These are phyloP conservation scores for Penicillium soppii DNA, from an alignment of 495 filamentous ascomycete species.

Conservation along the genomic window DNA sequence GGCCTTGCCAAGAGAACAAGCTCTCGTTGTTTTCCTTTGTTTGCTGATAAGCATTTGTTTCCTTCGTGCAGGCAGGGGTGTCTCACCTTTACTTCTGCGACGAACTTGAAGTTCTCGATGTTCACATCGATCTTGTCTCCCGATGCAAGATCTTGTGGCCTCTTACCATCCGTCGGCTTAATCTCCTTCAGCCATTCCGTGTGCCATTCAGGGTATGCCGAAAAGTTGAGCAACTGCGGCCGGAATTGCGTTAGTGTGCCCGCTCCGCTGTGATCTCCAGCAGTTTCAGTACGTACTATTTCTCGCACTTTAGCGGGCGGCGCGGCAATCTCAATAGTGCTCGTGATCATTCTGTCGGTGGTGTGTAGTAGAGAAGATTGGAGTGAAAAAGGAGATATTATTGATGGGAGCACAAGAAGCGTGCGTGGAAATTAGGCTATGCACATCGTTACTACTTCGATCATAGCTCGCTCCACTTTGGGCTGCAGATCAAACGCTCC, in stretches of 20 bases:
- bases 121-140: constrained; percentile 25
- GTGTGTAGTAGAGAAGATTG: neutral
- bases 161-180: constrained; percentile 17
- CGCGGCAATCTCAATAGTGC: constrained; percentile 28
- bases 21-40: constrained; percentile 23
- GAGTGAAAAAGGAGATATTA: neutral
- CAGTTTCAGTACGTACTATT: constrained; percentile 15
- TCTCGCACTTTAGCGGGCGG: constrained; percentile 30
- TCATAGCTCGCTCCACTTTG: neutral
- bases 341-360: constrained; percentile 7
- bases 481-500: neutral
- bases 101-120: constrained; percentile 28
- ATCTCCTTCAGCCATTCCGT: constrained; percentile 26
- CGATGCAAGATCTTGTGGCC: constrained; percentile 2
- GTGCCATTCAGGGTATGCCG: constrained; percentile 27
- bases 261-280: neutral
- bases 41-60: neutral
- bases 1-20: constrained; percentile 29
- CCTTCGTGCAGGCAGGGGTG: neutral
- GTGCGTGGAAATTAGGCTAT: neutral
- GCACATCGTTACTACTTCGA: neutral
- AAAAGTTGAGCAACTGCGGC: constrained; percentile 26
- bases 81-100: constrained; percentile 25
- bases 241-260: neutral
- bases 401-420: neutral